Evolutionary conservation across 257 asterid genomes (phyloP).

Genomic region (Galeopsis tetrahit): DNA sequence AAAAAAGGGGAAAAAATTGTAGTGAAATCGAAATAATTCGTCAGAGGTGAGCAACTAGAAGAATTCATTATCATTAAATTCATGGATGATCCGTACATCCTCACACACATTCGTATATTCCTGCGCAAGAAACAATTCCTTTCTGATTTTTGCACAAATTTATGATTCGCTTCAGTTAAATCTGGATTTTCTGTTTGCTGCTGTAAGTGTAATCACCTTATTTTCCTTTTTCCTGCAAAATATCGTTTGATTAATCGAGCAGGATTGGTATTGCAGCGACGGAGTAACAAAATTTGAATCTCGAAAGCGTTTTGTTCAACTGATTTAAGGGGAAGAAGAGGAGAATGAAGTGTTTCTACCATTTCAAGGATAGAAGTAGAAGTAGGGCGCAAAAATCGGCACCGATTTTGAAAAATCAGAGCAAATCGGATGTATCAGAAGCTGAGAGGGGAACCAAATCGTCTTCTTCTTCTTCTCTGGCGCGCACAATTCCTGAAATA

Average conservation of each 20-base stretch:
- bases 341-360: conserved; percentile 66
- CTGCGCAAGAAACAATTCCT: background rate
- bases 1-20: conserved; percentile 59
- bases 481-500: conserved; percentile 60
- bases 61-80: conserved; percentile 31
- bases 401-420: conserved; percentile 51
- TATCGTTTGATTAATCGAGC: conserved; percentile 2
- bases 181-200: too few species aligned
- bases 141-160: background rate
- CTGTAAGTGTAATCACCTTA: background rate
- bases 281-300: conserved; percentile 32
- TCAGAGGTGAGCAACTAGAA: conserved; percentile 27
- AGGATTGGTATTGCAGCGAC: conserved; percentile 26
- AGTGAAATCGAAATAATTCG: background rate
- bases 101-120: background rate
- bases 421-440: conserved; percentile 48
- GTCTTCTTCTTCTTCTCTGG: conserved; percentile 61
- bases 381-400: conserved; percentile 69
- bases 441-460: conserved; percentile 55
- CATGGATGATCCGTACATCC: background rate
- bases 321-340: background rate
- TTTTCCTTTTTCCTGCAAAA: background rate
- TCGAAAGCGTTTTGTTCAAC: conserved; percentile 27
- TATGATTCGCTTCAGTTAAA: background rate
- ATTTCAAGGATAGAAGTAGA: conserved; percentile 61